Evolutionary conservation across 1,284 basidiomycete species (phyloP).

Genomic region (Kalmanozyma brasiliensis): DNA sequence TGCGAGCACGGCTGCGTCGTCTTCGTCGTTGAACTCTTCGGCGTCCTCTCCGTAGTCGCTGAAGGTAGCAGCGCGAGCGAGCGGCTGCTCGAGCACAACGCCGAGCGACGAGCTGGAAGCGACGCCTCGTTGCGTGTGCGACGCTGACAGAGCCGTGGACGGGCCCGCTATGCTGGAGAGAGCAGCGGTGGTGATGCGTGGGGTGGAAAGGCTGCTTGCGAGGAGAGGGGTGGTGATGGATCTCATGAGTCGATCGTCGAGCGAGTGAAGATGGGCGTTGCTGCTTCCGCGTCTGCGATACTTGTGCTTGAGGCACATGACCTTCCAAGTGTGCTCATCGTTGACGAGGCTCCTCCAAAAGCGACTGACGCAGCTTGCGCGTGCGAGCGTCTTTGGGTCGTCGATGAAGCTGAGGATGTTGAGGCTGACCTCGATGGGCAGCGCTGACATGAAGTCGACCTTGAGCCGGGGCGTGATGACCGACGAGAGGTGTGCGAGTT

Average conservation of each 20-base stretch:
- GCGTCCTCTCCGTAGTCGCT: slow-evolving; percentile 17
- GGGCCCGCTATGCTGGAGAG: neutral
- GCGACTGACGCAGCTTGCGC: slow-evolving; percentile 79
- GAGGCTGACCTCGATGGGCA: slow-evolving; percentile 85
- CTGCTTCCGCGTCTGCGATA: slow-evolving; percentile 44
- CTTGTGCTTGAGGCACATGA: slow-evolving; percentile 74
- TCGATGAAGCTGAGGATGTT: slow-evolving; percentile 85
- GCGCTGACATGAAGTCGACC: slow-evolving; percentile 83
- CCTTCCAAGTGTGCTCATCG: slow-evolving; percentile 86
- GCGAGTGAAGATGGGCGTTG: slow-evolving; percentile 23
- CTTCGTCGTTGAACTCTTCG: slow-evolving; percentile 28
- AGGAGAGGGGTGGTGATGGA: slow-evolving; percentile 18
- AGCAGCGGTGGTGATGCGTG: slow-evolving; percentile 8
- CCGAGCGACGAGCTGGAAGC: slow-evolving; percentile 23
- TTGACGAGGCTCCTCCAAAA: slow-evolving; percentile 81
- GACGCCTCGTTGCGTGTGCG: neutral
- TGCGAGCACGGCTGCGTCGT: slow-evolving; percentile 45
- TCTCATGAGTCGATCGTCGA: slow-evolving; percentile 40
- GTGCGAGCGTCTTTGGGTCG: slow-evolving; percentile 79
- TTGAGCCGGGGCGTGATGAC: slow-evolving; percentile 82
- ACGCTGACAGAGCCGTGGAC: neutral
- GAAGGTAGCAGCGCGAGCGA: slow-evolving; percentile 2
- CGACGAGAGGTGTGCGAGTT: slow-evolving; percentile 81
- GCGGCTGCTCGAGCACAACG: slow-evolving; percentile 25
- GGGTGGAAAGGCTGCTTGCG: slow-evolving; percentile 4